These are phyloP conservation scores for Spathaspora girioi DNA, from an alignment of 805 yeast genomes.

Conservation along the genomic window DNA sequence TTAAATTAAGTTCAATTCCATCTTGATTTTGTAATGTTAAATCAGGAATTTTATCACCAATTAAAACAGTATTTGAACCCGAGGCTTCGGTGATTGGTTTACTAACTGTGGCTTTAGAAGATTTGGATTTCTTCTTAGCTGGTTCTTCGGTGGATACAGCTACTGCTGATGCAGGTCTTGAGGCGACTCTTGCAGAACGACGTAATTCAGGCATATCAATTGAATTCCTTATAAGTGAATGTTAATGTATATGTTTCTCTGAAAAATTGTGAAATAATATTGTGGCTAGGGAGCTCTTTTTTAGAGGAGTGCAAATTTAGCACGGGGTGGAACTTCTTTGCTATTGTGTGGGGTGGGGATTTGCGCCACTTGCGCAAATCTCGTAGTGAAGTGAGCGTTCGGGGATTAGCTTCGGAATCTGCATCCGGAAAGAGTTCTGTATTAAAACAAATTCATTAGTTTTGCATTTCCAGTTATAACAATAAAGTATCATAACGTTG, in stretches of 20 bases:
- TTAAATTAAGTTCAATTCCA: conserved; percentile 46
- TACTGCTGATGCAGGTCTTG: conserved; percentile 10
- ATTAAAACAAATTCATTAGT: too few relatives aligned
- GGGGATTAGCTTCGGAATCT: too few relatives aligned
- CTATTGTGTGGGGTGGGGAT: not conserved
- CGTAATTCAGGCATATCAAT: conserved; percentile 33
- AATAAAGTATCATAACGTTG: too few relatives aligned
- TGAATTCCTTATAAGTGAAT: not conserved
- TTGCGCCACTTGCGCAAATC: too few relatives aligned
- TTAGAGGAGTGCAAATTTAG: not conserved
- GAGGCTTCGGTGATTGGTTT: too few relatives aligned
- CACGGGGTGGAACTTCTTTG: not conserved
- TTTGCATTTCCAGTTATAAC: too few relatives aligned
- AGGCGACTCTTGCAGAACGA: conserved; percentile 31
- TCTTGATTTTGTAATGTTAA: conserved; percentile 64
- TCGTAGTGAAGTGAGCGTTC: too few relatives aligned
- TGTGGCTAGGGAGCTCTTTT: not conserved
- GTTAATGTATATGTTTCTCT: not conserved
- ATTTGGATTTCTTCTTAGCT: conserved; percentile 11
- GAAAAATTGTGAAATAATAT: not conserved
- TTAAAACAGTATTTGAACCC: conserved; percentile 15
- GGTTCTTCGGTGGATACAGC: conserved; percentile 14
- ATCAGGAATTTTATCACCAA: conserved; percentile 69
- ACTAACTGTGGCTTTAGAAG: not conserved
- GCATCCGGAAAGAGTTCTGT: too few relatives aligned